Evolutionary conservation across 2,329 filamentous ascomycete species (phyloP), one percentile per base, ranked within the genome.

Genomic region (Fusarium nurragi): DNA sequence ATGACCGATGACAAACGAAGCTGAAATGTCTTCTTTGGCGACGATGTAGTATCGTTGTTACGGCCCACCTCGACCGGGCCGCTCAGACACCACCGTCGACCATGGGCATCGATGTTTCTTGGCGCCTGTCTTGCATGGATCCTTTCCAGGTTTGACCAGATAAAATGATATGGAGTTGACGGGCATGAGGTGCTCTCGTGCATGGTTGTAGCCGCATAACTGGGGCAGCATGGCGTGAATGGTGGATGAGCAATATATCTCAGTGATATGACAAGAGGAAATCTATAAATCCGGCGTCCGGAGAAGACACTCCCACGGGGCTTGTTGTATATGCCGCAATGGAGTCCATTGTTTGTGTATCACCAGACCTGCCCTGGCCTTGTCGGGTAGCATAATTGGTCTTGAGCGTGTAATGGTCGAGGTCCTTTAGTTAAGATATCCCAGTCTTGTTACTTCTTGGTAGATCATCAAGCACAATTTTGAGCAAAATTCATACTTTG

Each of bases 171-270:
- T 60, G 41, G 26, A 57, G 47, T 53, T 36, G 32, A 22, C n/a
- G 18, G 54, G 56, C 50, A 38, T 34, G 40, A 36, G 14, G 23
- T 22, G 49, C 63, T 60, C 47, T 60, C 53, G 58, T 66, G 43
- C 65, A 70, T 61, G 67, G 67, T 55, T 70, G 51, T 25, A 56
- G 48, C 50, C 43, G 39, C 60, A 52, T 64, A 44, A 69, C 60
- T 69, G 62, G 67, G 50, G 54, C 58, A 54, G 39, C 21, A 34
- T 65, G 48, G 52, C 54, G 37, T 45, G 54, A 23, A 59, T 44
- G 13, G 45, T 48, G 49, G 49, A 36, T 55, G 45, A 22, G 57
- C 52, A 67, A 65, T 67, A 56, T 58, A 65, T 58, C 64, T 67
- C 55, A 43, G 49, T 57, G 53, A 69, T 52, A 69, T 68, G 67